These are phyloP conservation scores for Canna indica DNA, from an alignment of 176 grass and related monocot species.

Conservation along the genomic window DNA sequence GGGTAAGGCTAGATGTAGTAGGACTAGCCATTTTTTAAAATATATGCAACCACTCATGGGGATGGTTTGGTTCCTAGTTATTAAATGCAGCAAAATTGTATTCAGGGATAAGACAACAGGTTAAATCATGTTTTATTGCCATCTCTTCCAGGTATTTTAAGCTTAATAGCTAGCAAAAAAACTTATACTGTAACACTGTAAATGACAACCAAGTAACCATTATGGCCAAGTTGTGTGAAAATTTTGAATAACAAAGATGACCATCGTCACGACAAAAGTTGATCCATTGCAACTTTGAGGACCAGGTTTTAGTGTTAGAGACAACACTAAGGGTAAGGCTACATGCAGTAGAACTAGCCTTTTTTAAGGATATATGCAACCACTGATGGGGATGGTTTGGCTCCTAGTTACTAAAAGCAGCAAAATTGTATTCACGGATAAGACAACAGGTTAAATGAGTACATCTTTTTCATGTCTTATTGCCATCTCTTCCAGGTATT, in stretches of 20 bases:
- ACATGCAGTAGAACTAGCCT: too few relatives aligned
- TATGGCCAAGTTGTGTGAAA: too few relatives aligned
- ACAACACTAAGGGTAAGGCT: too few relatives aligned
- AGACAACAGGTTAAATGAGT: not conserved
- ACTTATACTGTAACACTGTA: too few relatives aligned
- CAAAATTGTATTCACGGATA: not conserved
- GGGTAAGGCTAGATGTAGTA: too few relatives aligned
- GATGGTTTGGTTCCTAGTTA: not conserved
- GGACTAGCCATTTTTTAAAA: not conserved
- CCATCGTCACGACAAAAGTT: too few relatives aligned
- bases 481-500: not conserved
- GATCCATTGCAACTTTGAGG: too few relatives aligned
- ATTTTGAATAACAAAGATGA: too few relatives aligned
- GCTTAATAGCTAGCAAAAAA: not conserved
- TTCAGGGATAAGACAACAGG: not conserved
- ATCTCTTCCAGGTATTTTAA: not conserved
- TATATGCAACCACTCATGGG: not conserved
- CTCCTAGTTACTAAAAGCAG: not conserved
- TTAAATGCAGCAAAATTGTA: not conserved
- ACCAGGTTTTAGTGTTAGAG: too few relatives aligned
- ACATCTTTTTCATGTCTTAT: not conserved
- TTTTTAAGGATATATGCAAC: not conserved
- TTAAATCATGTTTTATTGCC: not conserved
- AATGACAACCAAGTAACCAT: too few relatives aligned
- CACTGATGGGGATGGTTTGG: not conserved